Base-by-base conservation (phyloP, 2,329 filamentous ascomycete genomes). In the Aulographum hederae region DNA sequence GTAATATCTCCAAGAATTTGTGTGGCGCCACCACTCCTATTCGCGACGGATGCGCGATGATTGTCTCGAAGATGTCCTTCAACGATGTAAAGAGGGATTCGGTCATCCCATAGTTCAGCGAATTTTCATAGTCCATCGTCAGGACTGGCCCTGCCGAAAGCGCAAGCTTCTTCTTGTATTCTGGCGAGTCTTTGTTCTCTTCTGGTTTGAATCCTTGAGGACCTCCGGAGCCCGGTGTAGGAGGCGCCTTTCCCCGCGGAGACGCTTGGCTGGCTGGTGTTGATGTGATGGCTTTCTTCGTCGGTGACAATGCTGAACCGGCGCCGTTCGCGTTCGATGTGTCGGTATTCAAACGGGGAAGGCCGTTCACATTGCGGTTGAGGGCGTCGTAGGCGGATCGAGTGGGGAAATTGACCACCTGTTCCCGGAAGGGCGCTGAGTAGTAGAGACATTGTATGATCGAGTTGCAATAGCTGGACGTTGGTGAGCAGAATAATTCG, bases 401-500 rank as follows among this genome's bases (percentile, higher is more conserved):
- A 20, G 70, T 66, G 3, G 89, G 86, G 47, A 92, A 98, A 48
- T 79, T 85, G 54, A 98, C 73, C 42, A 98, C 82, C 47, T 86
- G 73, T 60, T 94, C 78, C 56, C 89, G 80, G 54, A 98, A 98
- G 19, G 81, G 73, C 28, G 82, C 77, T 14, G 86, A 94, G 60
- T 92, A 93, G 59, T 92, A 98, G 35, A 98, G 72, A 45, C 84
- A 91, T 60, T 98, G 89, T 36, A 98, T 70, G 46, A 98, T 93
- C 11, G 89, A 98, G 57, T 98, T 98, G 61, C 82, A 93, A 58
- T 98, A 98, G 53, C 86, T 95, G 55, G 36, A 31, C 10, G 13
- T 25, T 13, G 21, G 21, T 25, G 10, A 25, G 21, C 13, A 10
- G 21, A 25, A 13, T 13, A 10, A 25, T 13, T 25, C 13, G 10